Base-by-base conservation (phyloP, 176 grass and related monocot species). In the Cenchrus purpureus region DNA sequence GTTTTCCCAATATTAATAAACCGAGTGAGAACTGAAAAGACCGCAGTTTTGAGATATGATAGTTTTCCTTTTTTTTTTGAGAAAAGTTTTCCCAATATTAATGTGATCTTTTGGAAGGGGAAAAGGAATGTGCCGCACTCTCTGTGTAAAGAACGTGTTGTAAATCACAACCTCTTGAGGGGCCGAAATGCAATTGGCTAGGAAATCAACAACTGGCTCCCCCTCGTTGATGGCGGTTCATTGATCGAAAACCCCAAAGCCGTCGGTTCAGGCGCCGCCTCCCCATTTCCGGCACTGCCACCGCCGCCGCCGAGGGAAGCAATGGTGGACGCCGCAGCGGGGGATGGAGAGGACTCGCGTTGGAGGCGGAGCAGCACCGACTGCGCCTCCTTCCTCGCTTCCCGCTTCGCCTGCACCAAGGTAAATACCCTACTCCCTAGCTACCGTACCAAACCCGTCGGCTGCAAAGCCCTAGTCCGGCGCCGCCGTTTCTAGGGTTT, bases 401-500 rank as follows among this genome's bases (percentile, higher is more conserved):
- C 77, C 71, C 77, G 57, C 82, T 80, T 81, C 82, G 67, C 70
- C 77, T 85, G 82, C 71, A 25, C 71, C 63, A 85, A 85, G 82
- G 82, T 89, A 76, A 76, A 7, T 71, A 50, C 14, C 15, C 50
- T 22, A 55, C 29, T 34, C 51, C 73, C 29, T 75, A 40, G 9
- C 73, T 11, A 37, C 37, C 37, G 37, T 2, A 40, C 51, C 72
- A 74, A 60, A 9, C 77, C 69, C 61, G 61, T 77, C 44, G 10
- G 77, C 61, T 61, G 20, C 58, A 80, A 89, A 84, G 34, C 82
- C 82, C 87, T 81, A 89, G 54, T 64, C 6, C 29, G 65, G 48
- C 45, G 52, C 31, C 29, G 0, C 43, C 19, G 37, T 61, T 74
- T 7, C 6, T 17, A 31, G 25, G 59, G 58, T 20, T 43, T 3